Base-by-base conservation (phyloP, 148 eudicot genomes). In the Oxyria digyna region DNA sequence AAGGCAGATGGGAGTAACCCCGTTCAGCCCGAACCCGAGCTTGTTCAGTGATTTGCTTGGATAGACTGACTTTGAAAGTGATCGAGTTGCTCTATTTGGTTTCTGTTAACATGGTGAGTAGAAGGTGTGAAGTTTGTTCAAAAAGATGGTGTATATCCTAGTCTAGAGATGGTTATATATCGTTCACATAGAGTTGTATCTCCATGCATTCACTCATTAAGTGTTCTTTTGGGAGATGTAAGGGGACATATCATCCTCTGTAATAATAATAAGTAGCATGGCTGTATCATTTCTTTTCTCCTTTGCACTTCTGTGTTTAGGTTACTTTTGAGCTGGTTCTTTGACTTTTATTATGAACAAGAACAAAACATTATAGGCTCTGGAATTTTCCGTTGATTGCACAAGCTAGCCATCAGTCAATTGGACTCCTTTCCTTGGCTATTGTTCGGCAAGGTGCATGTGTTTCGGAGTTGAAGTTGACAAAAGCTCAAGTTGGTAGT, bases 1-100 rank as follows among this genome's bases (percentile, higher is more conserved):
- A 67, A 85, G 99, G 77, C 96, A 88, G 75, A 81, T 88, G 87
- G 99, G 97, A 42, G 96, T 91, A 76, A 88, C 76, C 9, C 99
- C 89, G 23, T 42, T 87, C 13, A 87, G 73, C 68, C 93, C 79
- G 75, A 90, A 94, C 77, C 99, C 97, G 20, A 91, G 78, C 81
- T 75, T 94, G 75, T 94, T 94, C 76, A 87, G 78, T 66, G 97
- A 91, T 74, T 81, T 94, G 80, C 87, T 91, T 54, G 87, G 96
- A 77, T 94, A 69, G 85, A 26, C n/a, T n/a, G 13, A 31, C 18
- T n/a, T 62, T 67, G 20, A 33, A 23, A 15, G 18, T 40, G 4
- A n/a, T n/a, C n/a, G n/a, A 7, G 17, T 24, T 72, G 43, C 66
- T 48, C 15, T 33, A 23, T 13, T 26, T 38, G 41, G 41, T 14